phyloP scores from a whole-genome alignment of 768 basidiomycete species.

The Boletellus emodensis region DNA sequence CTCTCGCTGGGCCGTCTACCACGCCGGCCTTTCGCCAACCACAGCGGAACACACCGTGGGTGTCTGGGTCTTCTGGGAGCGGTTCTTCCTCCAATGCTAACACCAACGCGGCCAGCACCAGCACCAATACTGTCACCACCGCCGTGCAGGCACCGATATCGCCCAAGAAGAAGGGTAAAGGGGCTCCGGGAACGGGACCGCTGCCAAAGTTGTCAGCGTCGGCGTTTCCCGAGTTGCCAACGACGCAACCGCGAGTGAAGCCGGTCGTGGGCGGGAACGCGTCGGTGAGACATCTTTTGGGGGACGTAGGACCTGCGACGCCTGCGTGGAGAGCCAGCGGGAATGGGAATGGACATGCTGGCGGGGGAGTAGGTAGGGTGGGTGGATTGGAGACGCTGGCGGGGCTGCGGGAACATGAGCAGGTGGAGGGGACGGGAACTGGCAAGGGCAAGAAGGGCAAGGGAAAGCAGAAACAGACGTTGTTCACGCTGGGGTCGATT shows the following conservation, averaged over 20 bases:
- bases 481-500: constrained; percentile 64
- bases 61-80: constrained; percentile 27
- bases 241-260: constrained; percentile 39
- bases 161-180: constrained; percentile 13
- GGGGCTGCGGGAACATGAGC: not conserved
- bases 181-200: not conserved
- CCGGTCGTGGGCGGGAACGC: constrained; percentile 56
- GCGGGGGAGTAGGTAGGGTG: constrained; percentile 3
- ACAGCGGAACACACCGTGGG: constrained; percentile 62
- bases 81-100: not conserved
- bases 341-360: not conserved
- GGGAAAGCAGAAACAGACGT: constrained; percentile 78
- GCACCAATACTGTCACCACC: not conserved
- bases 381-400: too few relatives aligned
- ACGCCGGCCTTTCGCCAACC: constrained; percentile 36
- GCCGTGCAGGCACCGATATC: not conserved
- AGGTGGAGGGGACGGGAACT: not conserved
- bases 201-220: constrained; percentile 48
- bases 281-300: constrained; percentile 61
- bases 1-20: constrained; percentile 17
- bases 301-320: constrained; percentile 20
- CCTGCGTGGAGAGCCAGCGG: constrained; percentile 30
- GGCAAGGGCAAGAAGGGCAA: constrained; percentile 71
- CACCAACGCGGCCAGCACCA: too few relatives aligned
- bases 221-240: constrained; percentile 70